Evolutionary conservation across 2,329 filamentous ascomycete genomes (phyloP).

Genomic region (Aspergillus pseudoglaucus): DNA sequence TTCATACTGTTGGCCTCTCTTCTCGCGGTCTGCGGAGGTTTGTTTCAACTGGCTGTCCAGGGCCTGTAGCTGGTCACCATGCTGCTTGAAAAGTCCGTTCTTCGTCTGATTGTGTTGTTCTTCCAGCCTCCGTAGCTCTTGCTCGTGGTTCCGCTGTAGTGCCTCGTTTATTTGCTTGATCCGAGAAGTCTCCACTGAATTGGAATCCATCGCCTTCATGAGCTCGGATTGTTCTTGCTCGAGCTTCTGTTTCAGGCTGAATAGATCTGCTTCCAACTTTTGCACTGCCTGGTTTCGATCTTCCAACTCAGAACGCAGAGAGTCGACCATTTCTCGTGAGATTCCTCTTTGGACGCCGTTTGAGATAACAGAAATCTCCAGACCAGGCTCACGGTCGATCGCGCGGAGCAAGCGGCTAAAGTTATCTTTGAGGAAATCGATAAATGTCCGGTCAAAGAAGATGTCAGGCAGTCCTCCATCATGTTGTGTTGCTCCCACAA

Average conservation of each 20-base stretch:
- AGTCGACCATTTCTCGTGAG: slow-evolving; percentile 87
- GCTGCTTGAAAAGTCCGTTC: slow-evolving; percentile 37
- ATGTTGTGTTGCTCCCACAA: slow-evolving; percentile 45
- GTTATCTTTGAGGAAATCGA: slow-evolving; percentile 94
- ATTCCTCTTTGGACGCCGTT: slow-evolving; percentile 83
- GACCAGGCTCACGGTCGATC: slow-evolving; percentile 82
- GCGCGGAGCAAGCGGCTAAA: slow-evolving; percentile 78
- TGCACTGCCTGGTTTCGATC: slow-evolving; percentile 60
- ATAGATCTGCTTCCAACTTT: slow-evolving; percentile 50
- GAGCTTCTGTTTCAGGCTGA: slow-evolving; percentile 49
- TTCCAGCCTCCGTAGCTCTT: slow-evolving; percentile 53
- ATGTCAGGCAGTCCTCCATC: slow-evolving; percentile 63
- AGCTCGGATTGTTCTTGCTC: slow-evolving; percentile 71
- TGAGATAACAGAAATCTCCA: slow-evolving; percentile 74
- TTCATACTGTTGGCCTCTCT: slow-evolving; percentile 42
- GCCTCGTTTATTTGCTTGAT: slow-evolving; percentile 64
- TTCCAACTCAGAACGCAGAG: slow-evolving; percentile 67
- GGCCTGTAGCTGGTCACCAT: slow-evolving; percentile 42
- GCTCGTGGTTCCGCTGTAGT: slow-evolving; percentile 63
- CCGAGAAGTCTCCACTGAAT: slow-evolving; percentile 48
- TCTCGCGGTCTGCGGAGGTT: slow-evolving; percentile 35
- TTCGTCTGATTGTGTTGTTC: slow-evolving; percentile 41
- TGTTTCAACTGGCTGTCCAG: slow-evolving; percentile 45
- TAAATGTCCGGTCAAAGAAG: slow-evolving; percentile 77
- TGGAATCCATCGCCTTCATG: slow-evolving; percentile 56